Base-by-base conservation (phyloP, 495 filamentous ascomycete genomes). In the Neurospora tetrasperma region DNA sequence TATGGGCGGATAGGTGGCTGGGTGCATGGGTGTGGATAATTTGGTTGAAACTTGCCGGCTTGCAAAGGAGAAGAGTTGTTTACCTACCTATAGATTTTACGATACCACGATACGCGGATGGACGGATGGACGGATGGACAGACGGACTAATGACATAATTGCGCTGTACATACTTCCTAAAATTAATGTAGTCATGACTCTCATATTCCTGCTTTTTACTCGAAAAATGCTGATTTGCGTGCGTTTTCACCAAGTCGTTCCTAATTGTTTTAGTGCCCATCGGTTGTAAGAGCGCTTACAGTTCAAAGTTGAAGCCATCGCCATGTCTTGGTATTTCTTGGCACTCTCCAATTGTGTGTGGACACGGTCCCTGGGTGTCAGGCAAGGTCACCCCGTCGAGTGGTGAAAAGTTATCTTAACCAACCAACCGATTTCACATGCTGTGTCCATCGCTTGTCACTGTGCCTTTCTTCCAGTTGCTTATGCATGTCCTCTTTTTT, bases 361-460 rank as follows among this genome's bases (percentile, higher is more conserved):
- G 48, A 93, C 75, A 8, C 39, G 39, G 87, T 92, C 46, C 83
- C 84, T 72, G 74, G 82, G 39, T 76, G 78, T 5, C 83, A 92
- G 74, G 91, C 90, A 9, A 81, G 90, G 66, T 93, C 80, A 27
- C 48, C 48, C 48, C 48, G 20, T 59, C 23, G 11, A 54, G 11
- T 12, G 1, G 11, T 12, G 11, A 59, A 31, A 59, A 2, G 2
- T 59, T 59, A 59, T 59, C 0, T 54, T 20, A 27, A 54, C 10
- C n/a, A 39, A 39, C 39, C 39, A 39, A 8, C 38, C 38, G 8
- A 39, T 8, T 39, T 39, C 38, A 5, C 7, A 39, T 39, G 35
- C 7, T 8, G 38, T 39, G 7, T 39, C 38, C 6, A 39, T 39
- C 38, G 5, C 38, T 39, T 39, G 0, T 39, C 39, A 1, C 7